Evolutionary conservation across 495 filamentous ascomycete genomes (phyloP), one percentile per base, ranked within the genome.

Genomic region (Penicillium pulvis): DNA sequence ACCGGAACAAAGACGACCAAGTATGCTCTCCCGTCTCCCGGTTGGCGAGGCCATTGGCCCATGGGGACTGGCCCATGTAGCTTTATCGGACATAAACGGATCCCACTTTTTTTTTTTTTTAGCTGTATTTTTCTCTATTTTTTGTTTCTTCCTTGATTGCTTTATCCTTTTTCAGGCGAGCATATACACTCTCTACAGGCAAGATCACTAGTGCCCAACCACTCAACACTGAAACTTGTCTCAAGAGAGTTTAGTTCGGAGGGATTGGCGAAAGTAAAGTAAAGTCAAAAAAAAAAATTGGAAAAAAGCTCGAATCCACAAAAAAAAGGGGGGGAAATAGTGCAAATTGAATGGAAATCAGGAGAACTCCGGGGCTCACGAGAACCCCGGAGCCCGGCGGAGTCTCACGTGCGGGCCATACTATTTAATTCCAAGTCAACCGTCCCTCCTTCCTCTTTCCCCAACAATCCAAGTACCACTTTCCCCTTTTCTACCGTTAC

Each of bases 171-270:
- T 36, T 36, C 30, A 26, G 45, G 45, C 23, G 45, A 26, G 20
- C 42, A 47, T 26, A 6, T 20, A 36, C 33, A 3, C 12, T 36
- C 1, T 36, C 3, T 36, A 36, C 33, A 41, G 16, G 55, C 57
- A 58, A 36, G 50, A 36, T 39, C 61, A 72, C 66, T 80, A 82
- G 82, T 79, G 79, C 75, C 74, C 78, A 80, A 64, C 66, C 54
- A 53, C 62, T 57, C 62, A 66, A 30, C 20, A 46, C 59, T 16
- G 31, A 49, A 43, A 50, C 53, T 19, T 9, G 23, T 30, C 23
- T 52, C 1, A 26, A 52, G 10, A 24, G 20, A 26, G 49, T 52
- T 41, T 52, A 52, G 33, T 10, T 52, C 33, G 28, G 48, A 24
- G 33, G 7, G 17, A 41, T 23, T 19, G 16, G 49, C 31, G 33